Percentiles rank a stretch among this genome's conserved stretches.
phyloP scores from a whole-genome alignment of 441 rosid species.

The Syzygium malaccense region DNA sequence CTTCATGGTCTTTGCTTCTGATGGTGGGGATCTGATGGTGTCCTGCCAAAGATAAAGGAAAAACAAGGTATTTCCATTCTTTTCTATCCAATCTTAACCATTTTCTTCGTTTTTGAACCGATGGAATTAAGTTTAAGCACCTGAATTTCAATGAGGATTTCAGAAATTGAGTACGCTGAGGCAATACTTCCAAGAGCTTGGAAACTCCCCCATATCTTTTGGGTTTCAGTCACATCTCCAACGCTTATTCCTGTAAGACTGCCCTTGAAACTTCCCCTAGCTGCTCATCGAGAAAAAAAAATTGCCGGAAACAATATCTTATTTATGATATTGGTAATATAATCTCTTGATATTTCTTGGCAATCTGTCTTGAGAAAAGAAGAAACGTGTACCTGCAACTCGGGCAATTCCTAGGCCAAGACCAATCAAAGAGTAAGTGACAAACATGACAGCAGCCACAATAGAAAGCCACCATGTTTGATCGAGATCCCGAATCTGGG shows the following conservation, averaged over 20 bases:
- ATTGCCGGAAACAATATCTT: neutral
- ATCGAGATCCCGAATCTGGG: slow-evolving; percentile 22
- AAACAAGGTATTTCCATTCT: neutral
- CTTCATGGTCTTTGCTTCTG: slow-evolving; percentile 40
- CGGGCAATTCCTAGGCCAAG: slow-evolving; percentile 20
- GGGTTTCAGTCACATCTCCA: slow-evolving; percentile 18
- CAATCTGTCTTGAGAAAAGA: neutral
- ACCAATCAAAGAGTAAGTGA: slow-evolving; percentile 19
- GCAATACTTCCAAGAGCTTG: slow-evolving; percentile 33
- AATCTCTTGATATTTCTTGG: neutral
- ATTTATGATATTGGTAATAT: neutral
- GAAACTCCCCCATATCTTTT: slow-evolving; percentile 33
- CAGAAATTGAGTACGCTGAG: slow-evolving; percentile 20
- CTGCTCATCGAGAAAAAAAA: slow-evolving; percentile 9
- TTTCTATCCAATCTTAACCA: neutral
- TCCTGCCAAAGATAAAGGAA: slow-evolving; percentile 7
- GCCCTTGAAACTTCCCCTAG: slow-evolving; percentile 30
- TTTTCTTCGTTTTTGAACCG: neutral
- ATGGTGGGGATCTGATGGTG: slow-evolving; percentile 35
- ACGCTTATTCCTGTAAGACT: slow-evolving; percentile 22
- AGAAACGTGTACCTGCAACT: slow-evolving; percentile 11
- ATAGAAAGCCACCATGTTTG: slow-evolving; percentile 27
- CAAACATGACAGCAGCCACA: slow-evolving; percentile 22
- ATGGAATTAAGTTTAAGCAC: neutral
- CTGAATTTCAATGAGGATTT: slow-evolving; percentile 36